Base-by-base conservation (phyloP, 2,329 filamentous ascomycete genomes). In the Trematosphaeria pertusa region DNA sequence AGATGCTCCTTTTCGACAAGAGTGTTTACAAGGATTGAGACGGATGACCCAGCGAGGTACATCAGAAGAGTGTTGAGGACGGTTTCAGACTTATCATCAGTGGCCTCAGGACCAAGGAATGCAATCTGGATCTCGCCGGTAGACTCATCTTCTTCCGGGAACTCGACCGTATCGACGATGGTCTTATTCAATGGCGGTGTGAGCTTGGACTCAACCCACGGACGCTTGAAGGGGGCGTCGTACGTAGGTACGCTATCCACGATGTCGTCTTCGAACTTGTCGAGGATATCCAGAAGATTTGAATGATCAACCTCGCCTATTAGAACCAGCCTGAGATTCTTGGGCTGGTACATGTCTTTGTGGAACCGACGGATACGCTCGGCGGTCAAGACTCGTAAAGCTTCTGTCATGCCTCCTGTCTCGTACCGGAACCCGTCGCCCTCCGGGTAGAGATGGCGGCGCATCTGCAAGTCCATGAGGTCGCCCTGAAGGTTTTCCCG, bases 391-490 rank as follows among this genome's bases (percentile, higher is more conserved):
- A 91, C 85, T 32, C 94, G 86, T 38, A 99, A 80, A 24, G 91
- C 88, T 61, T 96, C 90, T 77, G 95, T 95, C 87, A 97, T 91
- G 11, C 94, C 94, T 10, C 94, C 94, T n/a, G 94, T 99, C 74
- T 99, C 94, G 61, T 97, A 97, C 48, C 93, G 87, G 68, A 97
- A 99, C 2, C 94, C 94, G 44, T 95, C 85, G 36, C 89, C 88
- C 69, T 94, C 85, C 0, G 92, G 92, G 61, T 97, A 99, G 26
- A 96, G 78, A 34, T 94, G 77, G 2, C 89, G 85, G 31, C 89
- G 87, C 41, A 90, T 87, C 55, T 84, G 83, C 46, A 97, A 79
- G 55, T 96, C 90, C 83, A 97, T 96, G 48, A 97, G 83, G 69
- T 96, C 91, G 6, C 81, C 79, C 56, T 88, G 86, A 41, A 85